Base-by-base conservation (phyloP, 176 grass and related monocot genomes). In the Calamus simplicifolius region DNA sequence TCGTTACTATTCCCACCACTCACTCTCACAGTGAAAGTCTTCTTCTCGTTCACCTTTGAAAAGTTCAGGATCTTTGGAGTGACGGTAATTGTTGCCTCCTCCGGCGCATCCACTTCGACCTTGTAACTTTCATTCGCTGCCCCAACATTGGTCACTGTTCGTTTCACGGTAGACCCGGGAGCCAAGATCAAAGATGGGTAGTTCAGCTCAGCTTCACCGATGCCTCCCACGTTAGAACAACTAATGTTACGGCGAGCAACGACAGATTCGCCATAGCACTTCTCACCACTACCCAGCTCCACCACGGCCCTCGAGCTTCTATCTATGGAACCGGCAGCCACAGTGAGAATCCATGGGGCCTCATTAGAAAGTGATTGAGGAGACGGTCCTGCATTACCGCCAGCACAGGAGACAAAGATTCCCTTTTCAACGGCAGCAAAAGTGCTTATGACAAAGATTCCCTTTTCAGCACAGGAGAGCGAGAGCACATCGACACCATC, bases 191-290 rank as follows among this genome's bases (percentile, higher is more conserved):
- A 56, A 0, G 77, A 80, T 12, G 69, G 69, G 60, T 80, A 72
- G 53, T 79, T 79, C 0, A 79, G 54, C n/a, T 72, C 53, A 29
- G 62, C 59, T 16, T 71, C n/a, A n/a, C n/a, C n/a, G n/a, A n/a
- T n/a, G n/a, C n/a, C n/a, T n/a, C n/a, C 27, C 15, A 67, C 26
- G 38, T 60, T 64, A 14, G 56, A 73, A 75, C 85, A 86, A 48
- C 52, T n/a, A 4, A 89, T 57, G 21, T 56, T 56, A 27, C 74
- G 81, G 64, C 82, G 81, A 18, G 75, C 70, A 58, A 95, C 77
- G 62, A 71, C 72, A 2, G 57, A 77, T 3, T n/a, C n/a, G n/a
- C n/a, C n/a, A n/a, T n/a, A n/a, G n/a, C n/a, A n/a, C n/a, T n/a
- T n/a, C n/a, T n/a, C n/a, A n/a, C n/a, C n/a, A n/a, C n/a, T n/a